A percentile compares a stretch with the other conserved stretches of the same genome.
phyloP scores from a whole-genome alignment of 2,329 filamentous ascomycete species.

The Paradendryphiella salina region DNA sequence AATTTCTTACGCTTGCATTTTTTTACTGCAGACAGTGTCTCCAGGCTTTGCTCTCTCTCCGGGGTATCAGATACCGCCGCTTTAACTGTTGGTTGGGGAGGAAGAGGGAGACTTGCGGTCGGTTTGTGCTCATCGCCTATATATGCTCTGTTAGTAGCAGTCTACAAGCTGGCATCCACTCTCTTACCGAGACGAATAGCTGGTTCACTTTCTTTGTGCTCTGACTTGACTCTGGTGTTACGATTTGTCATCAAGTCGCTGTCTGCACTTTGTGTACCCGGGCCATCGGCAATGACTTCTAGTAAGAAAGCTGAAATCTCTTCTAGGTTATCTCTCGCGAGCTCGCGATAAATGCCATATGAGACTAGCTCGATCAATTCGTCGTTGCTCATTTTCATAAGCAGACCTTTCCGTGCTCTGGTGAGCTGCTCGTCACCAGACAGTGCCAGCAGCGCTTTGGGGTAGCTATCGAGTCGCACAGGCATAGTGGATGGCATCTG shows the following conservation, averaged over 20 bases:
- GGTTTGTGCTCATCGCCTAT: too few species aligned
- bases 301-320: neutral
- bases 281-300: neutral
- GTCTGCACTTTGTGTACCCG: neutral
- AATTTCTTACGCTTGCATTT: neutral
- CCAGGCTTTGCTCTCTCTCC: too few species aligned
- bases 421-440: neutral
- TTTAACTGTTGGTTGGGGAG: too few species aligned
- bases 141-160: too few species aligned
- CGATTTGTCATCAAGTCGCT: too few species aligned
- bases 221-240: neutral
- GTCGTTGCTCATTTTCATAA: neutral
- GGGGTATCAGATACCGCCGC: too few species aligned
- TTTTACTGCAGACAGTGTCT: neutral
- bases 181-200: too few species aligned
- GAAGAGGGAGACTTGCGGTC: too few species aligned
- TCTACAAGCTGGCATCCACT: too few species aligned
- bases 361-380: neutral
- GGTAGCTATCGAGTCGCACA: neutral
- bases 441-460: slow-evolving; percentile 2
- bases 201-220: neutral
- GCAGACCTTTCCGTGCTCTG: neutral
- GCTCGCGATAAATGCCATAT: neutral
- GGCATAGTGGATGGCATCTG: neutral
- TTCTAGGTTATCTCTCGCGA: neutral